These are phyloP conservation scores for Colletotrichum abscissum DNA, from an alignment of 2,329 filamentous ascomycete genomes.

Conservation along the genomic window DNA sequence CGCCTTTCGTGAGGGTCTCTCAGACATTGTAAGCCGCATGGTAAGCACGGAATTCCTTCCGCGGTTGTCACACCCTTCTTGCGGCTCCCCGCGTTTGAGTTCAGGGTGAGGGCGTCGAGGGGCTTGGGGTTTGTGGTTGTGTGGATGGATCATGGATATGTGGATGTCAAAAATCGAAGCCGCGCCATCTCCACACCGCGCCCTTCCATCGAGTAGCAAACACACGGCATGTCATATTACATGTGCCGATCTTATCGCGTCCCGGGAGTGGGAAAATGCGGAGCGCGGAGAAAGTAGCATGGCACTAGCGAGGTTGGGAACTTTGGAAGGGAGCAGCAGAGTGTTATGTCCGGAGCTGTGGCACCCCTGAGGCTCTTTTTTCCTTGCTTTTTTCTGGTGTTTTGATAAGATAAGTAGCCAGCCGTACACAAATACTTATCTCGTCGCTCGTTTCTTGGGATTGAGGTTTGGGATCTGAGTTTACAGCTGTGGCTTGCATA, in stretches of 20 bases:
- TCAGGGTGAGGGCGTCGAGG: neutral
- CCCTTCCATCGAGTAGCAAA: conserved; percentile 18
- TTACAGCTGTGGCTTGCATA: neutral
- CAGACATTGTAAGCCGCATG: neutral
- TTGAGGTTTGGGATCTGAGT: neutral
- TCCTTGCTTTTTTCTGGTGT: neutral
- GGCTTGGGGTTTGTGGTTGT: too few species aligned
- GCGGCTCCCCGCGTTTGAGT: neutral
- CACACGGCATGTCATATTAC: neutral
- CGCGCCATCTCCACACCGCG: conserved; percentile 7
- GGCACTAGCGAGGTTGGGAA: neutral
- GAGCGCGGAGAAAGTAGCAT: neutral
- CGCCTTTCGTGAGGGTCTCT: neutral
- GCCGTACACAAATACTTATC: neutral
- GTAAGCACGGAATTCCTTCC: neutral
- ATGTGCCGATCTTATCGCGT: conserved; percentile 4
- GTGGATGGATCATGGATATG: neutral
- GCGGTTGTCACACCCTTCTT: too few species aligned
- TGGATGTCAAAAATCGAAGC: neutral
- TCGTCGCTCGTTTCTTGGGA: neutral
- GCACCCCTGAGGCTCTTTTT: neutral
- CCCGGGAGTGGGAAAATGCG: neutral
- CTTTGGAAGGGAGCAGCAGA: neutral
- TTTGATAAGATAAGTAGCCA: neutral
- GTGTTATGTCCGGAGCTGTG: neutral